A percentile compares a stretch with the other conserved stretches of the same genome.
phyloP scores from a whole-genome alignment of 2,329 filamentous ascomycete species.

The Leptographium flavum region DNA sequence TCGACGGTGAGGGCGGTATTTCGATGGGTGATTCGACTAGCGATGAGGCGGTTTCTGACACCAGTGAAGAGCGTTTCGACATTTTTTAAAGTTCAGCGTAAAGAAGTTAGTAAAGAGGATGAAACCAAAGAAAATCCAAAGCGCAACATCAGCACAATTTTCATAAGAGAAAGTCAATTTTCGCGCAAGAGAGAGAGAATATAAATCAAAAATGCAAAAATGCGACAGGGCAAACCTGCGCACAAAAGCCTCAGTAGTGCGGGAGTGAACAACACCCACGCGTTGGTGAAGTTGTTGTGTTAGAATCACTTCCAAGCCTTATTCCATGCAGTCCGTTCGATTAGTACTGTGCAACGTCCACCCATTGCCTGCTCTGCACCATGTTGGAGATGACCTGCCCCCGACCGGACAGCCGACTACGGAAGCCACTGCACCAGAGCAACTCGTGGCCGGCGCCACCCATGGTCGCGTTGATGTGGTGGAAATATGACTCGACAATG shows the following conservation, averaged over 20 bases:
- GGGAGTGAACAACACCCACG: neutral
- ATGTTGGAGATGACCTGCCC: slow-evolving; percentile 26
- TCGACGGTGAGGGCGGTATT: neutral
- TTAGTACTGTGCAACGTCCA: slow-evolving; percentile 15
- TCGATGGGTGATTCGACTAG: no score
- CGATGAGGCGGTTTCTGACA: no score
- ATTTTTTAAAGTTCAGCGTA: no score
- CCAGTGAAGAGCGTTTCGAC: neutral
- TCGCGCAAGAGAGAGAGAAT: neutral
- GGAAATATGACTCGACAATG: slow-evolving; percentile 28
- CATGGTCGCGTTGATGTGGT: slow-evolving; percentile 21
- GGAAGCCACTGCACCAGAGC: slow-evolving; percentile 33
- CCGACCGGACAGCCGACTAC: slow-evolving; percentile 22
- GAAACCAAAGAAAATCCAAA: no score
- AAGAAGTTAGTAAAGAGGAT: no score
- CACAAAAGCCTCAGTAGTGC: no score
- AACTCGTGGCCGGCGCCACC: slow-evolving; percentile 29
- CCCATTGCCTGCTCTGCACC: slow-evolving; percentile 25
- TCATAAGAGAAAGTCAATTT: neutral
- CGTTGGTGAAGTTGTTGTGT: neutral
- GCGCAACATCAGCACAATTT: neutral
- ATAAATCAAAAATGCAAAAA: no score
- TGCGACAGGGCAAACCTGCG: neutral
- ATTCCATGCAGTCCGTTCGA: neutral
- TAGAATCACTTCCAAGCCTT: slow-evolving; percentile 1